phyloP scores from a whole-genome alignment of 306 rosid species.

The Cicer cuneatum region DNA sequence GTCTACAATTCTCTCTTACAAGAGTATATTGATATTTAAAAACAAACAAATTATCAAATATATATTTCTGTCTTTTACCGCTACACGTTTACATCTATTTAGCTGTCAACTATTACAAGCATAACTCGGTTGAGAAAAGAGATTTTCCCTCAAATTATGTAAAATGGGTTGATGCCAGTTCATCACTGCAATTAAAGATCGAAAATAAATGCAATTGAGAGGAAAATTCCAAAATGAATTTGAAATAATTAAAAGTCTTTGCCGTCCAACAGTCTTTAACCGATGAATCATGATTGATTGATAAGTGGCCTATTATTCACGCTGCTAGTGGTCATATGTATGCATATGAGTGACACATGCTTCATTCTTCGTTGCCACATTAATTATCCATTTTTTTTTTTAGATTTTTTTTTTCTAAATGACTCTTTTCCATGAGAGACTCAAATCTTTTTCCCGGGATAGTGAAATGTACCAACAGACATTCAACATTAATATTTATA shows the following conservation, averaged over 20 bases:
- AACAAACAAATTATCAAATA: too few species aligned
- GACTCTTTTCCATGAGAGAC: too few species aligned
- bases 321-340: not conserved
- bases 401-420: too few species aligned
- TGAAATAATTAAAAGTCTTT: conserved; percentile 25
- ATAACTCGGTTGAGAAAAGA: not conserved
- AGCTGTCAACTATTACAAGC: not conserved
- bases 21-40: too few species aligned
- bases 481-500: too few species aligned
- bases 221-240: conserved; percentile 11
- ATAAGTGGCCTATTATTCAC: not conserved
- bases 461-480: too few species aligned
- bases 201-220: not conserved
- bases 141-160: not conserved
- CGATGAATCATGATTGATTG: conserved; percentile 17
- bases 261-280: conserved; percentile 32
- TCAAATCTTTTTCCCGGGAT: too few species aligned
- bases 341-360: not conserved
- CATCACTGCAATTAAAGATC: not conserved
- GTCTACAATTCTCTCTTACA: too few species aligned
- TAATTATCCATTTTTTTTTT: not conserved
- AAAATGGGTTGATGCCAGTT: conserved; percentile 15
- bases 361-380: not conserved
- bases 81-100: too few species aligned
- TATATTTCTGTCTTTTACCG: too few species aligned